Base-by-base conservation (phyloP, 202 grass and related monocot species). In the Panicum virgatum region DNA sequence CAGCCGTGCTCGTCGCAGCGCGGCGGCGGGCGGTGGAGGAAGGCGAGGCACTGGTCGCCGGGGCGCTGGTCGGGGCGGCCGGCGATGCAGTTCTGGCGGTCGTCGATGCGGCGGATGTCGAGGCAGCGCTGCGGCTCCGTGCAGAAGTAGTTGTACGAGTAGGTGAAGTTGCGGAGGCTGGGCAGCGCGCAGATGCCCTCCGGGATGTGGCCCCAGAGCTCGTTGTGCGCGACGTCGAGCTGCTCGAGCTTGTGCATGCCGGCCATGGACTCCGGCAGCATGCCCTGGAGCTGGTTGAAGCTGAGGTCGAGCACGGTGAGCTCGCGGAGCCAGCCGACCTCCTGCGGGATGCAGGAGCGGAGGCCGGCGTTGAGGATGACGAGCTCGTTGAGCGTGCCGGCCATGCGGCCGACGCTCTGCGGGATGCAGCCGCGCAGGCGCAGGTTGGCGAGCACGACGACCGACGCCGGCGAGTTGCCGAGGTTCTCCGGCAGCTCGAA, bases 111-210 rank as follows among this genome's bases (percentile, higher is more conserved):
- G 15, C 62, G 85, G 20, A 98, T 71, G 51, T 43, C 23, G 30
- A 86, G 62, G 68, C 95, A 98, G n/a, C 71, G 46, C 27, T n/a
- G 40, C 5, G 95, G 84, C 82, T 91, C 92, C 42, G 80, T 87
- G 76, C 95, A 91, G 90, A 98, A 98, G 90, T 67, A 98, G 84
- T 98, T 98, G 82, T 90, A 91, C 13, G 95, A 95, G 86, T 89
- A 98, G 5, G 95, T 95, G 86, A 98, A 98, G 32, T 98, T 98
- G 57, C 57, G 82, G 32, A 98, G 87, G 25, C 56, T 71, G 0
- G 95, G 95, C 76, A 98, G 81, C 81, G 82, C 86, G 80, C 95
- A 98, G 89, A 98, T 82, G 29, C 22, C 62, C 48, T 88, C 92
- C 1, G 92, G 95, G 16, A 98, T 73, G 54, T 88, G 81, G 0